phyloP scores from a whole-genome alignment of 768 basidiomycete genomes.

The Tubosaeta sp. region DNA sequence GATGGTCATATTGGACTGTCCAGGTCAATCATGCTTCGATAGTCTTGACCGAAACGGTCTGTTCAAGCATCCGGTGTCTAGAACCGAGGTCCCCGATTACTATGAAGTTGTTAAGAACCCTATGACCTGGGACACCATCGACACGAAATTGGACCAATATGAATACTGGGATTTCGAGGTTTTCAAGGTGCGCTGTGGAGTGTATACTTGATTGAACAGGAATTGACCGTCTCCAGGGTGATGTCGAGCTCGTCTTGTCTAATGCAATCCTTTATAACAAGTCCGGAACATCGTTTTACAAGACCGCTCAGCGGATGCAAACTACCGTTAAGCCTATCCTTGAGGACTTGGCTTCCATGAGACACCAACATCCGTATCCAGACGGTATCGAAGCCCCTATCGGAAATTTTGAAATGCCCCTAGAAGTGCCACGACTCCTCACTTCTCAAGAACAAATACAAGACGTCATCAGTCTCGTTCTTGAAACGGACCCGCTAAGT shows the following conservation, averaged over 20 bases:
- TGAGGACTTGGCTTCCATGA: slow-evolving; percentile 20
- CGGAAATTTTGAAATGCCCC: slow-evolving; percentile 74
- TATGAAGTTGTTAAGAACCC: slow-evolving; percentile 81
- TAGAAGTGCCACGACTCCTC: slow-evolving; percentile 54
- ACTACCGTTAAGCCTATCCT: slow-evolving; percentile 36
- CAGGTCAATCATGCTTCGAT: slow-evolving; percentile 8
- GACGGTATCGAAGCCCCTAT: slow-evolving; percentile 24
- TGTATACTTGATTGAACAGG: neutral
- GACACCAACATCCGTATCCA: slow-evolving; percentile 12
- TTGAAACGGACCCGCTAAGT: slow-evolving; percentile 55
- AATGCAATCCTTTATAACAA: slow-evolving; percentile 90
- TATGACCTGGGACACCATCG: slow-evolving; percentile 86
- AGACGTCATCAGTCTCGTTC: slow-evolving; percentile 49
- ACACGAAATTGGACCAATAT: slow-evolving; percentile 73
- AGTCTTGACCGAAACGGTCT: slow-evolving; percentile 71
- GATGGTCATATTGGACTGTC: neutral
- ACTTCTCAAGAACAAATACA: slow-evolving; percentile 49
- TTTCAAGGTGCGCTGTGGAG: slow-evolving; percentile 53
- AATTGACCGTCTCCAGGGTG: slow-evolving; percentile 44
- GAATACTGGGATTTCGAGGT: slow-evolving; percentile 74
- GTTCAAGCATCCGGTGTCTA: slow-evolving; percentile 83
- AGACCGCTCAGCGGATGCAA: slow-evolving; percentile 63
- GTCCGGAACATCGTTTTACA: slow-evolving; percentile 64
- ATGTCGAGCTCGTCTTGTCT: slow-evolving; percentile 76
- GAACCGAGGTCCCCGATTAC: slow-evolving; percentile 81